Base-by-base conservation (phyloP, 495 filamentous ascomycete genomes). In the Aspergillus diversus region DNA sequence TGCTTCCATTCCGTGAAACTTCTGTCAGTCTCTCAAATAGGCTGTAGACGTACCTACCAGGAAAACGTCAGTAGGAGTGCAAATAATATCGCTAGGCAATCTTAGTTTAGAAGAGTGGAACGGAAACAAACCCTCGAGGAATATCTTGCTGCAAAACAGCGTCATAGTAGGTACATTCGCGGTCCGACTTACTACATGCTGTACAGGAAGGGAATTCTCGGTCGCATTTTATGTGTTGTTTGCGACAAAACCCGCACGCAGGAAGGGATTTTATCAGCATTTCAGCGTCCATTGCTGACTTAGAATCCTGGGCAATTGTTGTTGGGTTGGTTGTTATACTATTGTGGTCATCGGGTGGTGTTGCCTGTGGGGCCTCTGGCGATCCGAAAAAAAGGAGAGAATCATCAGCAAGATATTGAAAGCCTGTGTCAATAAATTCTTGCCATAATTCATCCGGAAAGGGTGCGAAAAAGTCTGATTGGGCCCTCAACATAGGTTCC, bases 361-460 rank as follows among this genome's bases (percentile, higher is more conserved):
- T 49, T 12, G 16, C 5, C 46, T 49, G 46, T 15, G 17, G 15
- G 15, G 8, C 46, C 46, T 49, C 46, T 7, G 13, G 8, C 13
- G 46, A 16, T 21, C 17, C 46, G 3, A 49, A 7, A n/a, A 49
- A 49, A n/a, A 49, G 15, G 13, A 49, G 46, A 7, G 46, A 49
- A 21, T 49, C 46, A 49, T 49, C 46, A 17, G 46, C 46, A 49
- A 49, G 17, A 21, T 49, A 49, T 8, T 49, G 46, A 17, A 49
- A 49, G 15, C 46, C 46, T 17, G 46, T 49, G 15, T 49, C 46
- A 8, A 49, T 49, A 21, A 49, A 49, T 16, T 49, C 46, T 17
- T 49, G 46, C 46, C 46, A 49, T 17, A 49, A 7, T 49, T 49
- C 46, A 49, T 49, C 46, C 17, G 46, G 15, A 7, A 49, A 49